phyloP scores from a whole-genome alignment of 345 rosid genomes.

The Orychophragmus violaceus region DNA sequence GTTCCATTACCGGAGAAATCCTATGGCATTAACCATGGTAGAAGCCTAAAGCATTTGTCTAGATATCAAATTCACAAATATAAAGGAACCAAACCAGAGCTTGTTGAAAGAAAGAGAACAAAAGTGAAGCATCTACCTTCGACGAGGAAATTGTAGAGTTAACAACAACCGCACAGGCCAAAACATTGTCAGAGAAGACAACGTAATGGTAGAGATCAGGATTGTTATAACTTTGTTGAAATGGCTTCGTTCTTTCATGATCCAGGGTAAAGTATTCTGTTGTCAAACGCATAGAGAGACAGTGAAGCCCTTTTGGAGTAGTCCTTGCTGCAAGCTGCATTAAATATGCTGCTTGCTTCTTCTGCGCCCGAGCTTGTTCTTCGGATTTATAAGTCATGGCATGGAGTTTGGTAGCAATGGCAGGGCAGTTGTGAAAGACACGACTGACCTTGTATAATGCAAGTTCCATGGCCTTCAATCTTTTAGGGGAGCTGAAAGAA shows the following conservation, averaged over 20 bases:
- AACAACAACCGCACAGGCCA: conserved; percentile 85
- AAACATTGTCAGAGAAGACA: conserved; percentile 83
- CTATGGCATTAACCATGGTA: background rate
- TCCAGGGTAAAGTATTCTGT: conserved; percentile 60
- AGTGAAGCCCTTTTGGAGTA: conserved; percentile 89
- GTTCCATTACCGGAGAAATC: background rate
- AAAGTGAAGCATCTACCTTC: conserved; percentile 39
- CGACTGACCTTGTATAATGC: conserved; percentile 53
- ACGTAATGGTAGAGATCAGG: conserved; percentile 68
- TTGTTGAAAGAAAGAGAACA: background rate
- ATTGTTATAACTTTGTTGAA: conserved; percentile 43
- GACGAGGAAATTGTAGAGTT: conserved; percentile 71
- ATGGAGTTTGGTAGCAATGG: conserved; percentile 60
- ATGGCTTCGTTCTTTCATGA: conserved; percentile 52
- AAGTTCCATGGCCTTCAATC: conserved; percentile 59
- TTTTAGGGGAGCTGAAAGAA: conserved; percentile 58
- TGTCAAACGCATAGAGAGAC: conserved; percentile 85
- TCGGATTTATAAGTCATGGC: conserved; percentile 68
- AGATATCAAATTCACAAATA: background rate
- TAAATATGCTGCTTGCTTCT: conserved; percentile 55
- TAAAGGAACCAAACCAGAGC: background rate
- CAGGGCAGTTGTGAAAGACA: conserved; percentile 54
- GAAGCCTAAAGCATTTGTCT: conserved; percentile 3
- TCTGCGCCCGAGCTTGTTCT: conserved; percentile 62
- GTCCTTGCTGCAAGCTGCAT: conserved; percentile 86